These are phyloP conservation scores for Phytophthora pini DNA, from an alignment of 352 stramenopile genomes.

Conservation along the genomic window DNA sequence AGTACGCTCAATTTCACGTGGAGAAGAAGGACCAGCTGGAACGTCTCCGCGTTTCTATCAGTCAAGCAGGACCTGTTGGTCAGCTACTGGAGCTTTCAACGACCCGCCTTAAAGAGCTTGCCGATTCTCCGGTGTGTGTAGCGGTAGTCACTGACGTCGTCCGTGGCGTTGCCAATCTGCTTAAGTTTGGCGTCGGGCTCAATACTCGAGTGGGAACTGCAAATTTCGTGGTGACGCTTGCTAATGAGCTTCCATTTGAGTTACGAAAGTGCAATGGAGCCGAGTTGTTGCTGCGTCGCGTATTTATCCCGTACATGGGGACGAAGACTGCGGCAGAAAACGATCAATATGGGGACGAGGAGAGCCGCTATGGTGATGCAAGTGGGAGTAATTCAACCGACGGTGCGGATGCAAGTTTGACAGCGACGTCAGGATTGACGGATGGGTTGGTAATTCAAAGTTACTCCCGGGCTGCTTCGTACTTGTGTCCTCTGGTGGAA, in stretches of 20 bases:
- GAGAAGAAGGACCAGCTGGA: conserved; percentile 87
- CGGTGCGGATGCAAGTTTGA: conserved; percentile 11
- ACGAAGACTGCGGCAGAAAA: conserved; percentile 70
- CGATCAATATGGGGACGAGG: conserved; percentile 73
- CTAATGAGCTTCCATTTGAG: conserved; percentile 73
- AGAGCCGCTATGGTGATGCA: conserved; percentile 52
- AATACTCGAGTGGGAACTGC: conserved; percentile 83
- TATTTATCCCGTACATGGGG: conserved; percentile 68
- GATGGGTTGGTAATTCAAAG: conserved; percentile 76
- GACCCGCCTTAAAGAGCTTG: conserved; percentile 62
- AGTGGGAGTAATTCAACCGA: conserved; percentile 14
- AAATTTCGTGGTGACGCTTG: conserved; percentile 79
- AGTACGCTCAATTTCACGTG: conserved; percentile 89
- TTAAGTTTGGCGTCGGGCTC: conserved; percentile 82
- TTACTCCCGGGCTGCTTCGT: conserved; percentile 79
- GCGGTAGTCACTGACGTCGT: conserved; percentile 60
- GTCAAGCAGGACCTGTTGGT: conserved; percentile 74
- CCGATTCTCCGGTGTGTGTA: conserved; percentile 43
- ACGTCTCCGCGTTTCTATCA: conserved; percentile 78
- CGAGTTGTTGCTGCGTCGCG: conserved; percentile 57
- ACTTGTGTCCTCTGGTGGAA: conserved; percentile 69
- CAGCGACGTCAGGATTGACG: conserved; percentile 38
- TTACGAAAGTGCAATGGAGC: conserved; percentile 70
- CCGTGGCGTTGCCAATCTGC: conserved; percentile 54
- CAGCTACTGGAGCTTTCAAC: conserved; percentile 72